Evolutionary conservation across 2,329 filamentous ascomycete species (phyloP).

Genomic region (Venturia carpophila): DNA sequence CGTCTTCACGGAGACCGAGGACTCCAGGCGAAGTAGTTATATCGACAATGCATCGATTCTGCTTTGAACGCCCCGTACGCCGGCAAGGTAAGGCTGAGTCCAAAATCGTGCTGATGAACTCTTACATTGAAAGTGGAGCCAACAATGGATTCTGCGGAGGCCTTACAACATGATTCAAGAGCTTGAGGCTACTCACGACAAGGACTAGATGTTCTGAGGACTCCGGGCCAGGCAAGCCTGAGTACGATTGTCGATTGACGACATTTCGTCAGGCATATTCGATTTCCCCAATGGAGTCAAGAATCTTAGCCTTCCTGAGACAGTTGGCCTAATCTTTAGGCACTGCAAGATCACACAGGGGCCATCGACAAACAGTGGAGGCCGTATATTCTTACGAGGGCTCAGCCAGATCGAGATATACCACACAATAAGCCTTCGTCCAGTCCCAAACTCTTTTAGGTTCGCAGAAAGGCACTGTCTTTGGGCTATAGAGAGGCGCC

Average conservation of each 20-base stretch:
- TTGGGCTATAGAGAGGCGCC: conserved; percentile 21
- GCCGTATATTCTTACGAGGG: not conserved
- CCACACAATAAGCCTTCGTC: conserved; percentile 25
- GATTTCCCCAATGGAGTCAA: not conserved
- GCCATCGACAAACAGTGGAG: not conserved
- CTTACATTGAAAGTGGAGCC: no score
- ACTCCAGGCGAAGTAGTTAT: no score
- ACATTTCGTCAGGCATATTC: not conserved
- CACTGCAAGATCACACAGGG: not conserved
- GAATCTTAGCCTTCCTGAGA: not conserved
- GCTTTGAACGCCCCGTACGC: no score
- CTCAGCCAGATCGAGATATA: not conserved
- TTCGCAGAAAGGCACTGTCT: conserved; percentile 24
- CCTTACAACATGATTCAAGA: no score
- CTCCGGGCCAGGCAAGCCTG: conserved; percentile 52
- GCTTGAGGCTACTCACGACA: no score
- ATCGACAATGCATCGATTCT: no score
- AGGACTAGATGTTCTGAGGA: conserved; percentile 41
- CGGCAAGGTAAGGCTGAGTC: no score
- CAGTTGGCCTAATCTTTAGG: not conserved
- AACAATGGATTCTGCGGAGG: no score
- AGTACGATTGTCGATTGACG: conserved; percentile 57
- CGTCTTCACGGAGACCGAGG: no score
- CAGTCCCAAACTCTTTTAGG: conserved; percentile 36
- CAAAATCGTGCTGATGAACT: no score